Base-by-base conservation (phyloP, 1,284 basidiomycete genomes). In the Waitea zeae region DNA sequence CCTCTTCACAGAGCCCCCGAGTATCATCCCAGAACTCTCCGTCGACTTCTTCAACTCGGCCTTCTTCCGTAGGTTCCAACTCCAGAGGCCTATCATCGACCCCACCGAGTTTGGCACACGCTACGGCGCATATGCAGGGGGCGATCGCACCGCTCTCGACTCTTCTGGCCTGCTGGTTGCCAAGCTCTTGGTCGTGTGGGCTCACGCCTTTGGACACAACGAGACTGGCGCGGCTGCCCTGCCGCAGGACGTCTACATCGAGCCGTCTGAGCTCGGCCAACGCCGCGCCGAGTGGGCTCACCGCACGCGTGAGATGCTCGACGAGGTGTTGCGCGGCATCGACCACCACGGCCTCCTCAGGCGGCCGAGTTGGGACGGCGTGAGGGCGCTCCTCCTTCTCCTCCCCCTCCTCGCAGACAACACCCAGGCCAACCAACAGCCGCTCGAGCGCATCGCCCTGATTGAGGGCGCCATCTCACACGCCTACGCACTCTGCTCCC, bases 301-400 rank as follows among this genome's bases (percentile, higher is more conserved):
- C 22, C 52, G 50, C 34, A 57, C 64, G 39, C 58, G 59, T 37
- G 51, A 54, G 13, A 87, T 86, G 66, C 57, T 83, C 11, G 64
- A 67, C 30, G 75, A 87, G 51, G 56, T 89, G 22, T 58, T 92
- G 17, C 67, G 70, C 39, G 67, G 86, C 38, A 69, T 92, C 33
- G 87, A 92, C 50, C 57, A 74, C 31, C 71, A 76, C 40, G 78
- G 76, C 12, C 53, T 92, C 15, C 59, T 89, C 48, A 64, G 87
- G n/a, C 71, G 72, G 38, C 84, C 84, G 1, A 70, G 76, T 3
- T 82, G 83, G 73, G 88, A 92, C 42, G 86, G 87, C 9, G 75
- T 87, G 18, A 65, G 82, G 26, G 70, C 72, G 2, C 58, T 92
- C 20, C 54, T 90, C 17, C 61, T 92, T 30, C 54, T 87, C 17